Conservation (phyloP, 306 rosid genomes). For the Cucurbita maxima region DNA sequence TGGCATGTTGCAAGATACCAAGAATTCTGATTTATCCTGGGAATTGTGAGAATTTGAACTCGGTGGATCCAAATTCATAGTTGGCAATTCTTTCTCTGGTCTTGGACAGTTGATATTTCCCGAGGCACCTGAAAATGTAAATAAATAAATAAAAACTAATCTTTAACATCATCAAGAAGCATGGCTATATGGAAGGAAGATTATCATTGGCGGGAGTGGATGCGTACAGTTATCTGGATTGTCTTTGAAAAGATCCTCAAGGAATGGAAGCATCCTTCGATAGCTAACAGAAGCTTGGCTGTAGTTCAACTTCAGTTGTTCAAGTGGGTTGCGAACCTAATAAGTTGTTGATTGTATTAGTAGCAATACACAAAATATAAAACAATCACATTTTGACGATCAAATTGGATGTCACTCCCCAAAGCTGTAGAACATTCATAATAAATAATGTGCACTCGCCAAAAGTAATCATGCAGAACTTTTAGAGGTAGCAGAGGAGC, state of each 20-base stretch:
- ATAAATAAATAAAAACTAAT: neutral
- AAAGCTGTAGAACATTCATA: neutral
- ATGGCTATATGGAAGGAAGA: neutral
- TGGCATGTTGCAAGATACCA: neutral
- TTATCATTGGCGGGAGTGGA: neutral
- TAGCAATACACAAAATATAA: neutral
- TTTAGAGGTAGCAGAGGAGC: neutral
- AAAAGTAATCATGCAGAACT: neutral
- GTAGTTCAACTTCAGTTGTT: conserved; percentile 26
- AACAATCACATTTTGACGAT: neutral
- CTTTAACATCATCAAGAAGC: neutral
- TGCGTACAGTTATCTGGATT: conserved; percentile 21
- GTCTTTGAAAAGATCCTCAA: conserved; percentile 18
- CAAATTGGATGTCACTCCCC: neutral
- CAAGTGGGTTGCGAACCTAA: conserved; percentile 38
- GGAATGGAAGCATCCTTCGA: conserved; percentile 56
- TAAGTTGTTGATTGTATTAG: neutral
- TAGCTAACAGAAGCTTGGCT: conserved; percentile 39
- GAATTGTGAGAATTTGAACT: conserved; percentile 11
- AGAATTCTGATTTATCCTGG: conserved; percentile 14
- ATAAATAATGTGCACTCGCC: neutral
- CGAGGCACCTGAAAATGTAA: conserved; percentile 22
- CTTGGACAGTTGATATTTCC: conserved; percentile 10
- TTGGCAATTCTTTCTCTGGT: conserved; percentile 19
- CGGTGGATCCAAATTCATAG: conserved; percentile 3